Evolutionary conservation across 2,329 filamentous ascomycete species (phyloP).

Genomic region (Aspergillus sp.): DNA sequence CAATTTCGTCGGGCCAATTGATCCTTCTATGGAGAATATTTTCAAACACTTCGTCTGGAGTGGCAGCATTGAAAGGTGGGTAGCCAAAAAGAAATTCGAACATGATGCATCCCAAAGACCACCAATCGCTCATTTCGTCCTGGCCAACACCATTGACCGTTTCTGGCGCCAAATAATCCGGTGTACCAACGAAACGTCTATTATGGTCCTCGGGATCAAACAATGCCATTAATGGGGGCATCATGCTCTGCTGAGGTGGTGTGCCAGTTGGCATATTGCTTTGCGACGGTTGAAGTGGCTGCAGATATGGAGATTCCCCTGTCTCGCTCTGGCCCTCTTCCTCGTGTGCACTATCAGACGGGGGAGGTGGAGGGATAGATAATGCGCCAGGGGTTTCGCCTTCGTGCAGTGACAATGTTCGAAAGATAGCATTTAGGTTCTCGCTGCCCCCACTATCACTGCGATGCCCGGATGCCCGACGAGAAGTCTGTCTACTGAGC

Average conservation of each 20-base stretch:
- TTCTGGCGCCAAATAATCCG: constrained; percentile 94
- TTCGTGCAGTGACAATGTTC: constrained; percentile 73
- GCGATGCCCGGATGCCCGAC: constrained; percentile 74
- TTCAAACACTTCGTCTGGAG: constrained; percentile 92
- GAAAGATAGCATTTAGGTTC: constrained; percentile 77
- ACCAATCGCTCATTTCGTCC: constrained; percentile 99
- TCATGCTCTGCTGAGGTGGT: constrained; percentile 66
- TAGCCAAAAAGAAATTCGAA: constrained; percentile 95
- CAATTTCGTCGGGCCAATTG: constrained; percentile 83
- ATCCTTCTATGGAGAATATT: constrained; percentile 90
- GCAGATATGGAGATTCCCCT: constrained; percentile 75
- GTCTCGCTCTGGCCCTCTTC: constrained; percentile 72
- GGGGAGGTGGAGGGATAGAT: constrained; percentile 33
- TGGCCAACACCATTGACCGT: constrained; percentile 94
- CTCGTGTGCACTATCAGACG: constrained; percentile 60
- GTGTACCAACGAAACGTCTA: constrained; percentile 91
- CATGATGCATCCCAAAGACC: constrained; percentile 97
- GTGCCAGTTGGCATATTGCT: constrained; percentile 49
- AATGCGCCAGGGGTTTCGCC: constrained; percentile 43
- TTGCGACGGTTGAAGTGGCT: constrained; percentile 60
- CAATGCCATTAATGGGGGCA: constrained; percentile 89
- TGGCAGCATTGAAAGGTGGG: constrained; percentile 87
- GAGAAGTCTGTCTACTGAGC: constrained; percentile 60
- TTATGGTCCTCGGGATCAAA: constrained; percentile 95
- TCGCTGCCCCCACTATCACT: constrained; percentile 95